phyloP scores from a whole-genome alignment of 2,329 filamentous ascomycete species.

The Diaporthe longicolla region DNA sequence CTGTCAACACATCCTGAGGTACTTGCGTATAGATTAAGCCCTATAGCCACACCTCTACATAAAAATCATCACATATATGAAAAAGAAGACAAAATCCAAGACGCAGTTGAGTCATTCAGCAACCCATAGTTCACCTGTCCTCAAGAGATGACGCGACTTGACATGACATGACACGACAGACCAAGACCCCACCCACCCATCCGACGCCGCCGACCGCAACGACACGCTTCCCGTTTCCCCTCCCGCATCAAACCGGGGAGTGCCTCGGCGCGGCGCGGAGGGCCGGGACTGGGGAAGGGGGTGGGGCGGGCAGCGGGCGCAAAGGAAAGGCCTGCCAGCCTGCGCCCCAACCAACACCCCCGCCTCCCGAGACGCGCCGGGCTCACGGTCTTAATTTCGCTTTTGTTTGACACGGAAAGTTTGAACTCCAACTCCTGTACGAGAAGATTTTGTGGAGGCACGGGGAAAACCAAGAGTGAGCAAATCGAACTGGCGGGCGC shows the following conservation, averaged over 20 bases:
- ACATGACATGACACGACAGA: neutral
- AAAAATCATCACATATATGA: neutral
- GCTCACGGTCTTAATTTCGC: conserved; percentile 1
- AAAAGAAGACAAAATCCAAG: no score
- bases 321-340: no score
- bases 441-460: neutral
- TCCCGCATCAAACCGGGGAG: neutral
- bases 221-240: conserved; percentile 4
- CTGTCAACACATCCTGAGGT: no score
- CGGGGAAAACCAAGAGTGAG: no score
- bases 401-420: neutral
- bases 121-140: neutral
- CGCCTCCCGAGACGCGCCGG: neutral
- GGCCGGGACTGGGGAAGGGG: neutral
- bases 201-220: neutral
- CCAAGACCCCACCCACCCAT: neutral
- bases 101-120: no score
- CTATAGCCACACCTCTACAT: no score
- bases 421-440: neutral
- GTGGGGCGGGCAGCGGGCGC: neutral
- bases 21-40: no score
- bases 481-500: neutral
- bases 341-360: no score
- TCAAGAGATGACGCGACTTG: neutral
- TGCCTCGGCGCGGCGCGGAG: neutral